Evolutionary conservation across 2,329 filamentous ascomycete genomes (phyloP).

Genomic region (Venturia aucupariae): DNA sequence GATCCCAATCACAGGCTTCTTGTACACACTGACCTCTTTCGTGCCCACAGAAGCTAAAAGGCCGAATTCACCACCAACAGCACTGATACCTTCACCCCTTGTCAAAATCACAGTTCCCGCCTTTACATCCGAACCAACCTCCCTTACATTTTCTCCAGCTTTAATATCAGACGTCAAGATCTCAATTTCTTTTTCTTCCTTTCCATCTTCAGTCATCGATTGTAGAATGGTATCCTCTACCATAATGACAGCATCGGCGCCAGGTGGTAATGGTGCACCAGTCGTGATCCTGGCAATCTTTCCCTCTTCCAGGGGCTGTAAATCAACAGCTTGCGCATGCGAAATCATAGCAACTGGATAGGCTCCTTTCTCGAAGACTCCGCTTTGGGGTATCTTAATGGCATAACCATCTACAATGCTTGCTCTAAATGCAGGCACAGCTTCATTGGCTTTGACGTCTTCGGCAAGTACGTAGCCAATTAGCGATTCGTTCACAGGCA

Average conservation of each 20-base stretch:
- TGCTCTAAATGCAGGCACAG: constrained; percentile 85
- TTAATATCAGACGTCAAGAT: constrained; percentile 70
- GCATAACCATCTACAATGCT: constrained; percentile 98
- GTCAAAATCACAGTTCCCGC: constrained; percentile 60
- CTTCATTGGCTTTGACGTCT: constrained; percentile 69
- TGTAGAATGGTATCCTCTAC: constrained; percentile 84
- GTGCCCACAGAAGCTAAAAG: constrained; percentile 79
- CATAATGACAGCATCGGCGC: constrained; percentile 89
- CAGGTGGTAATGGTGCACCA: constrained; percentile 78
- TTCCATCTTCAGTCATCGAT: constrained; percentile 65
- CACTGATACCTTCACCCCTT: constrained; percentile 73
- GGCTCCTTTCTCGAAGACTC: constrained; percentile 55
- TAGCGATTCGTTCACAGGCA: constrained; percentile 54
- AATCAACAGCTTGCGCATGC: constrained; percentile 68
- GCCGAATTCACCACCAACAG: constrained; percentile 83
- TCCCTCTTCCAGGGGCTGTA: constrained; percentile 56
- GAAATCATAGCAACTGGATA: constrained; percentile 84
- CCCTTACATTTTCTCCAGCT: constrained; percentile 78
- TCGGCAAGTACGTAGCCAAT: constrained; percentile 74
- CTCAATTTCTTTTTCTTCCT: constrained; percentile 80
- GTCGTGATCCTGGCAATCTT: constrained; percentile 88
- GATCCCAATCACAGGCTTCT: constrained; percentile 70
- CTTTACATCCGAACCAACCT: constrained; percentile 79
- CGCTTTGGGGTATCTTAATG: constrained; percentile 13
- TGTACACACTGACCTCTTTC: constrained; percentile 60